Conservation (phyloP, 2,329 filamentous ascomycete species). For the Tolypocladium album region DNA sequence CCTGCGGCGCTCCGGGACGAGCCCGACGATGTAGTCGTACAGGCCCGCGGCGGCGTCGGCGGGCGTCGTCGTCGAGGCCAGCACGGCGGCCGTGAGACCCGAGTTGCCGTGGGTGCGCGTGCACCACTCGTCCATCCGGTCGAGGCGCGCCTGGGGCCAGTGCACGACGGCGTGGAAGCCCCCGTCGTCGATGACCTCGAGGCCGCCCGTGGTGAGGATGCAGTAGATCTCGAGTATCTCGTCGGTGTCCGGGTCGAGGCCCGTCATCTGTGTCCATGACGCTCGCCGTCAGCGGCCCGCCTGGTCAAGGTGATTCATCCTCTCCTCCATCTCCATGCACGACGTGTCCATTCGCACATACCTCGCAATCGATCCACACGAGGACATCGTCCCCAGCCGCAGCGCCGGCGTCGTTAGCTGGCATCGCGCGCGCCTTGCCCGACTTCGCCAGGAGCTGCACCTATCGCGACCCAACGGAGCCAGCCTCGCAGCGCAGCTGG, state of each 20-base stretch:
- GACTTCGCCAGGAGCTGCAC: not conserved
- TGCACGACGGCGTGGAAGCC: slow-evolving; percentile 78
- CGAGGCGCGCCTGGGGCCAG: slow-evolving; percentile 58
- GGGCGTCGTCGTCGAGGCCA: slow-evolving; percentile 62
- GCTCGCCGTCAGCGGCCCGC: not conserved
- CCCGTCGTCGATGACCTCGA: slow-evolving; percentile 62
- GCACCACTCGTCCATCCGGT: slow-evolving; percentile 85
- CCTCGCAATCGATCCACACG: slow-evolving; percentile 74
- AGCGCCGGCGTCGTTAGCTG: not conserved
- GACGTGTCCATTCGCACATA: slow-evolving; percentile 12
- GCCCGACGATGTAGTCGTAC: slow-evolving; percentile 64
- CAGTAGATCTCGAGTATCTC: slow-evolving; percentile 88
- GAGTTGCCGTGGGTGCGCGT: slow-evolving; percentile 64
- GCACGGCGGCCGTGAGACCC: slow-evolving; percentile 70
- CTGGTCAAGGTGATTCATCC: not conserved
- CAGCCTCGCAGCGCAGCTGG: not conserved
- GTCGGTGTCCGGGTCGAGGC: slow-evolving; percentile 59
- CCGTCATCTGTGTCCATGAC: slow-evolving; percentile 59
- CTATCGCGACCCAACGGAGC: not conserved
- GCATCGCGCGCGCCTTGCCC: not conserved
- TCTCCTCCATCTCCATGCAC: not conserved
- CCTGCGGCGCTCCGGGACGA: slow-evolving; percentile 54
- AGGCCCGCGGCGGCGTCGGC: slow-evolving; percentile 62
- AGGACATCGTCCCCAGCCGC: slow-evolving; percentile 42
- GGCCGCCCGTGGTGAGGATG: slow-evolving; percentile 73